A percentile compares a stretch with the other conserved stretches of the same genome.
Evolutionary conservation across 2,329 filamentous ascomycete species (phyloP).

Genomic region (Botrytis porri): DNA sequence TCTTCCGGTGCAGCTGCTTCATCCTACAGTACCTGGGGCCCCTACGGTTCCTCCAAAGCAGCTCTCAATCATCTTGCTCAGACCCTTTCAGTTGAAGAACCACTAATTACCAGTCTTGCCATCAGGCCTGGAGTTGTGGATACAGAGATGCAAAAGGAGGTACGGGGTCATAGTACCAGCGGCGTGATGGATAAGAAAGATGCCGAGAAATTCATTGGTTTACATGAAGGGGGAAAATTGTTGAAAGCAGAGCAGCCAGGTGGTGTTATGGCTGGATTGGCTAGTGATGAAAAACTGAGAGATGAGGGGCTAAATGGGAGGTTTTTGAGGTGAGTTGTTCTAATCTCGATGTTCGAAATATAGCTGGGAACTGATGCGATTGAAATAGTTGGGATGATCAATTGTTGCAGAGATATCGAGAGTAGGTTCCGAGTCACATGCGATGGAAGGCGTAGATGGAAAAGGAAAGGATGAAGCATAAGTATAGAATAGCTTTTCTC

Average conservation of each 20-base stretch:
- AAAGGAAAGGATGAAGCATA: neutral
- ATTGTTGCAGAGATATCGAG: constrained; percentile 54
- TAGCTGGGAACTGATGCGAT: constrained; percentile 32
- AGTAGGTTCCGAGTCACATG: constrained; percentile 22
- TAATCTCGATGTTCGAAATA: neutral
- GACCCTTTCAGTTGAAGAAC: constrained; percentile 74
- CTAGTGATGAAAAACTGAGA: constrained; percentile 60
- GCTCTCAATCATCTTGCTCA: constrained; percentile 75
- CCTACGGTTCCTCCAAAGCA: constrained; percentile 81
- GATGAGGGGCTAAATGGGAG: constrained; percentile 69
- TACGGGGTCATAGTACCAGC: constrained; percentile 62
- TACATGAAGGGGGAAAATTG: constrained; percentile 68
- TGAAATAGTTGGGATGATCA: constrained; percentile 49
- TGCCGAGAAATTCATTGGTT: constrained; percentile 61
- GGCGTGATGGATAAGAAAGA: constrained; percentile 57
- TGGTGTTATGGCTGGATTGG: constrained; percentile 78
- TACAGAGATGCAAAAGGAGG: constrained; percentile 83
- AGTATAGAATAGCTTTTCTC: neutral
- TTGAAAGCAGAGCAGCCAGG: constrained; percentile 82
- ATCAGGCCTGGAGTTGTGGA: constrained; percentile 80
- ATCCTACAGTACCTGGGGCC: constrained; percentile 70
- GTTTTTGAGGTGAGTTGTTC: constrained; percentile 60
- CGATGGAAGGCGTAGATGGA: neutral
- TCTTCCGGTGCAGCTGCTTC: constrained; percentile 73
- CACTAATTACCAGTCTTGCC: constrained; percentile 67